Conservation (phyloP, 169 alveolate species). For the Babesia sp. region DNA sequence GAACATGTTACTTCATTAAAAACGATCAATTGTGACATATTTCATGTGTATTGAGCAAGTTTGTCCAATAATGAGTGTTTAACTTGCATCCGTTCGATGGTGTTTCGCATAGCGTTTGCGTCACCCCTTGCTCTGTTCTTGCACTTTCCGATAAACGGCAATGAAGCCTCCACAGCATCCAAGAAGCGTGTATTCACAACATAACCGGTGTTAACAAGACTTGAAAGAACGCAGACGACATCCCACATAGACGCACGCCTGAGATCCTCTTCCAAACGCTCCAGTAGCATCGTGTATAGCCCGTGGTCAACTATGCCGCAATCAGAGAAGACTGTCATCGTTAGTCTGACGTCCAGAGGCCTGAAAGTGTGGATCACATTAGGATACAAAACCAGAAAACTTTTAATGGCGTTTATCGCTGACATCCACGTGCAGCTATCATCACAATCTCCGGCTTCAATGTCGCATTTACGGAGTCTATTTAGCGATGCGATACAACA, state of each 20-base stretch:
- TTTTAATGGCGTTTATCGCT: background rate
- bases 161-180: slow-evolving; percentile 20
- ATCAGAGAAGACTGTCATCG: slow-evolving; percentile 5
- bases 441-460: background rate
- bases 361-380: slow-evolving; percentile 1
- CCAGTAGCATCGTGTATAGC: slow-evolving; percentile 6
- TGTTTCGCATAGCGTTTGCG: background rate
- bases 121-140: slow-evolving; percentile 20
- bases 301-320: slow-evolving; percentile 1
- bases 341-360: slow-evolving; percentile 32
- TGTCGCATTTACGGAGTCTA: background rate
- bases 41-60: background rate
- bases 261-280: background rate
- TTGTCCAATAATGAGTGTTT: background rate
- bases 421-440: background rate
- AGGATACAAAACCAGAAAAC: background rate
- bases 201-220: background rate
- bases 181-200: background rate
- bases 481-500: slow-evolving; percentile 18
- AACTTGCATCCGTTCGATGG: slow-evolving; percentile 1
- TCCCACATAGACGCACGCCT: slow-evolving; percentile 31
- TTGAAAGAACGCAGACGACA: slow-evolving; percentile 9
- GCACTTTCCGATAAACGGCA: slow-evolving; percentile 5
- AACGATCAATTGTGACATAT: background rate
- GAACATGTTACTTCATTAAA: background rate